These are phyloP conservation scores for Verticillium zaregamsianum DNA, from an alignment of 2,329 filamentous ascomycete species.

Conservation along the genomic window DNA sequence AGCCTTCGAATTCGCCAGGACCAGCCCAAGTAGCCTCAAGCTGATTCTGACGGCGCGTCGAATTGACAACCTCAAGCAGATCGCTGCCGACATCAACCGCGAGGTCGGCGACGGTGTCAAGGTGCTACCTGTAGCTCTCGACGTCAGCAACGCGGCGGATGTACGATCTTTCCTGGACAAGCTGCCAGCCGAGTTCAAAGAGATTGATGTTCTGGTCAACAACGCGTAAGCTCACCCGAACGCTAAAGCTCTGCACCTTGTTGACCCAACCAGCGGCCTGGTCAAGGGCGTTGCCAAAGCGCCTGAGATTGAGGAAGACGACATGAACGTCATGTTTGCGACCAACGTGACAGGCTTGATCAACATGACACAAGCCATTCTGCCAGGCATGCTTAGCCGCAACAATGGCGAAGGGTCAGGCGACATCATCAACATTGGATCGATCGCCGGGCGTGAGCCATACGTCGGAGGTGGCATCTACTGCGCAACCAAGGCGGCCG, in stretches of 20 bases:
- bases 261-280: constrained; percentile 58
- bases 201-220: constrained; percentile 88
- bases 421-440: constrained; percentile 93
- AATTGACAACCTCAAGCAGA: constrained; percentile 69
- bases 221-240: constrained; percentile 55
- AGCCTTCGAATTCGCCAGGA: constrained; percentile 93
- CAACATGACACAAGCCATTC: constrained; percentile 89
- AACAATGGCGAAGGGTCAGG: constrained; percentile 67
- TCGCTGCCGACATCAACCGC: constrained; percentile 71
- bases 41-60: constrained; percentile 87
- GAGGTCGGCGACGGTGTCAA: constrained; percentile 78
- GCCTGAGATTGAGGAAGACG: constrained; percentile 74
- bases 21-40: constrained; percentile 72
- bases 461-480: constrained; percentile 87
- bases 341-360: constrained; percentile 96
- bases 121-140: constrained; percentile 77
- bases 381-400: constrained; percentile 76
- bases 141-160: constrained; percentile 77
- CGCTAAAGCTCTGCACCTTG: neutral
- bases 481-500: constrained; percentile 88
- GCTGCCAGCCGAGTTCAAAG: constrained; percentile 76
- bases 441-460: constrained; percentile 79
- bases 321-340: constrained; percentile 82
- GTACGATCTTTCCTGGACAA: constrained; percentile 67
- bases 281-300: constrained; percentile 86